Conservation (phyloP, 768 basidiomycete species). For the Trichaptum fuscoviolaceum region DNA sequence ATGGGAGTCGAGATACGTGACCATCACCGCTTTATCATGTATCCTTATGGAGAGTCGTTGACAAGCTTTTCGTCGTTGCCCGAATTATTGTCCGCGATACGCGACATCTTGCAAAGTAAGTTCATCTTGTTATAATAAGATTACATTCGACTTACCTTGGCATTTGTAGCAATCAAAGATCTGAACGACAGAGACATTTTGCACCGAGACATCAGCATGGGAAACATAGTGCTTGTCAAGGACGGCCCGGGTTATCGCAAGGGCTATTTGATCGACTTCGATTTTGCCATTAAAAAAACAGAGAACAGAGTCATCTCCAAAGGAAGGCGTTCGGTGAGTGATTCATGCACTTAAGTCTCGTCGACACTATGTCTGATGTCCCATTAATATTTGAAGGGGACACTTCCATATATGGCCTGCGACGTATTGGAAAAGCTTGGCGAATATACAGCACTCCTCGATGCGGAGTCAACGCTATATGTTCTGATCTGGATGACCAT, state of each 20-base stretch:
- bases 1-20: no score
- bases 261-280: neutral
- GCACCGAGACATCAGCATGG: neutral
- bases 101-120: no score
- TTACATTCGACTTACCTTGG: no score
- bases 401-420: neutral
- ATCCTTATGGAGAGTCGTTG: no score
- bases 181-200: neutral
- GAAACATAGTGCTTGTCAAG: neutral
- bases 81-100: no score
- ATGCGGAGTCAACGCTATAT: neutral
- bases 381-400: neutral
- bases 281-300: neutral
- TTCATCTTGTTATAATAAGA: no score
- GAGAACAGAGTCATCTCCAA: neutral
- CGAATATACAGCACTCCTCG: neutral
- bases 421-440: neutral
- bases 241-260: neutral
- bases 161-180: neutral
- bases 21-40: no score
- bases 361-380: neutral
- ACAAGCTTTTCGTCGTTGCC: no score
- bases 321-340: neutral
- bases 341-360: neutral
- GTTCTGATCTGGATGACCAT: neutral